Conservation (phyloP, 2,329 filamentous ascomycete species). For the Fusarium burgessii region DNA sequence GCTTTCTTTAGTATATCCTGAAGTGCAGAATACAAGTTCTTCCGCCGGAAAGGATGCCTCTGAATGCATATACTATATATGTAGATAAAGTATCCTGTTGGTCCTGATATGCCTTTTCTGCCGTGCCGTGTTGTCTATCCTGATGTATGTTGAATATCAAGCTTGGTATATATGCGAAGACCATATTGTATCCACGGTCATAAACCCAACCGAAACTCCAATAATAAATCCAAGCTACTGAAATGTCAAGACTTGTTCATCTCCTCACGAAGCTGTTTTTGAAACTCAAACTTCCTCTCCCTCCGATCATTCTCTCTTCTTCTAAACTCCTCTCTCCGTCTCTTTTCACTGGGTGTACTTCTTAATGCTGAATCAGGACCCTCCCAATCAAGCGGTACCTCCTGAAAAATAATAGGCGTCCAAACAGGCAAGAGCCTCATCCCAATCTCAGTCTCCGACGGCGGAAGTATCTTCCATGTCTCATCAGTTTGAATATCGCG, state of each 20-base stretch:
- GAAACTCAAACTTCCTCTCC: constrained; percentile 25
- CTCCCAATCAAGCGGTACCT: constrained; percentile 19
- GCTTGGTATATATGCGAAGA: not conserved
- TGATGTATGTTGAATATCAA: constrained; percentile 23
- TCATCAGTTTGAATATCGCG: constrained; percentile 21
- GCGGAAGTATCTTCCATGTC: constrained; percentile 11
- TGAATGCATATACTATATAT: too few species aligned
- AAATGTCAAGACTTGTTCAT: constrained; percentile 1
- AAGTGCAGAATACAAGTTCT: not conserved
- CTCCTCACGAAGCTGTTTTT: constrained; percentile 8
- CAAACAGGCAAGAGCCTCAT: constrained; percentile 15
- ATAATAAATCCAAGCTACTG: not conserved
- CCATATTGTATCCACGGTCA: not conserved
- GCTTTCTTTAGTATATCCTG: not conserved
- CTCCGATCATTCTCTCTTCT: constrained; percentile 13
- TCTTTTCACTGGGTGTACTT: not conserved
- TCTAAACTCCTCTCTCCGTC: constrained; percentile 8
- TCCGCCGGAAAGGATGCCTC: too few species aligned
- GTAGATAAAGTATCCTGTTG: not conserved
- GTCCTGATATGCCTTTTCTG: not conserved
- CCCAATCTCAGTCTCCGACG: not conserved
- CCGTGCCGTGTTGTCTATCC: not conserved
- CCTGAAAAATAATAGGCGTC: constrained; percentile 20
- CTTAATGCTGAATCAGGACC: not conserved
- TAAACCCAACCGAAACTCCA: not conserved